These are phyloP conservation scores for Wickerhamomyces sydowiorum DNA, from an alignment of 805 yeast genomes.

Conservation along the genomic window DNA sequence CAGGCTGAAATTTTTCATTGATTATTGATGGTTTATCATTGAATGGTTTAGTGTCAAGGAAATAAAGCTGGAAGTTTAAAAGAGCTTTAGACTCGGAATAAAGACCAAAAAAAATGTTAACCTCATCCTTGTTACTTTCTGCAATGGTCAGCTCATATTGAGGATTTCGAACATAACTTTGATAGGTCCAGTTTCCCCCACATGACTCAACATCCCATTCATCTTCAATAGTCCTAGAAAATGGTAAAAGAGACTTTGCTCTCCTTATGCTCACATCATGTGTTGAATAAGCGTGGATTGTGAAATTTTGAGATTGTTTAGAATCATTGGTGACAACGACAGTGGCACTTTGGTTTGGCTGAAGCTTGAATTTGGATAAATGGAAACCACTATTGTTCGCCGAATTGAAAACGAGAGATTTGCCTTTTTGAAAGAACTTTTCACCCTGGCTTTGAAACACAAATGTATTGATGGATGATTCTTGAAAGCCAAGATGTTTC, in stretches of 20 bases:
- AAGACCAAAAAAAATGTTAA: conserved; percentile 14
- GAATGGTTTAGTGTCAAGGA: conserved; percentile 28
- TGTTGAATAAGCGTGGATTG: conserved; percentile 14
- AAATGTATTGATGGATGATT: conserved; percentile 19
- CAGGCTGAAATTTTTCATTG: conserved; percentile 30
- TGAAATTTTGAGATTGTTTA: conserved; percentile 8
- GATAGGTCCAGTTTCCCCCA: conserved; percentile 52
- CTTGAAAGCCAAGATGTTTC: conserved; percentile 31
- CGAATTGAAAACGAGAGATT: conserved; percentile 6
- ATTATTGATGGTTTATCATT: conserved; percentile 26
- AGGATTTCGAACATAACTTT: conserved; percentile 48
- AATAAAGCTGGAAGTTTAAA: conserved; percentile 40
- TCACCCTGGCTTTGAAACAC: conserved; percentile 27
- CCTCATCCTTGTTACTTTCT: conserved; percentile 11
- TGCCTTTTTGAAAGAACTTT: conserved; percentile 17
- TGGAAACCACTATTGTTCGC: conserved; percentile 35
- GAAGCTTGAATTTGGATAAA: conserved; percentile 26
- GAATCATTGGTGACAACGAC: conserved; percentile 17
- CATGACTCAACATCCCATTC: conserved; percentile 38
- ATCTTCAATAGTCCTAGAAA: conserved; percentile 24
- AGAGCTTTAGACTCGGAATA: conserved; percentile 23
- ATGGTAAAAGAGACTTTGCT: conserved; percentile 25
- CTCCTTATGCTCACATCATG: conserved; percentile 19
- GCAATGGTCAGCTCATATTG: conserved; percentile 37
- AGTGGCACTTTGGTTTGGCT: conserved; percentile 26